Base-by-base conservation (phyloP, 1,284 basidiomycete genomes). In the Stereum hirsutum region DNA sequence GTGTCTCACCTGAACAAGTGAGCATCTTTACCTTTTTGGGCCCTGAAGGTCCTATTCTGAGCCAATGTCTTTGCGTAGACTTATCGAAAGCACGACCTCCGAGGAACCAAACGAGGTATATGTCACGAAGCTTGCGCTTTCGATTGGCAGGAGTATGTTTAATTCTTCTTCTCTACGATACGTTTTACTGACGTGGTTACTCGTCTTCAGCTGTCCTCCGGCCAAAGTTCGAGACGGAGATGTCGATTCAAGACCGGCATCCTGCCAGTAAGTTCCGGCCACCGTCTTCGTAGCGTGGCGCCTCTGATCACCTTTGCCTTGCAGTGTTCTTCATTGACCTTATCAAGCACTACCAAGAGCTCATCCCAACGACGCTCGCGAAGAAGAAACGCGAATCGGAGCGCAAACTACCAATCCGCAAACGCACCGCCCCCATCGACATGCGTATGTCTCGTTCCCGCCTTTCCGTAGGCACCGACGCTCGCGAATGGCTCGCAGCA, bases 391-490 rank as follows among this genome's bases (percentile, higher is more conserved):
- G 80, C 33, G 90, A 95, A 56, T 81, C 84, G 0, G 89, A 89
- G 52, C 80, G 90, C 39, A 81, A 79, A 46, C 70, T 86, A 42
- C 91, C 89, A 5, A 59, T 80, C 19, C 76, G 92, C 35, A 95
- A 94, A 58, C 83, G 89, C 41, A 95, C 93, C 1, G 83, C 84
- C 0, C 84, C 86, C 0, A 70, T 96, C 35, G 94, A 97, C 62
- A 83, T 93, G 78, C 81, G 91, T 38, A 72, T 89, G 60, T 85
- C 78, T 53, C 72, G 89, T 26, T 66, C 63, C 37, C 64, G 65
- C 37, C 57, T 75, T 43, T 66, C 65, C 15, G 64, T 61, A 2
- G 59, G 62, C 11, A 63, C 58, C 8, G 68, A 74, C 43, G 57
- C 61, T 5, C 60, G 66, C 24, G 66, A 70, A 43, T 71, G 72